Evolutionary conservation across 495 filamentous ascomycete genomes (phyloP), one percentile per base, ranked within the genome.

Genomic region (Pseudotulostoma volvatum): DNA sequence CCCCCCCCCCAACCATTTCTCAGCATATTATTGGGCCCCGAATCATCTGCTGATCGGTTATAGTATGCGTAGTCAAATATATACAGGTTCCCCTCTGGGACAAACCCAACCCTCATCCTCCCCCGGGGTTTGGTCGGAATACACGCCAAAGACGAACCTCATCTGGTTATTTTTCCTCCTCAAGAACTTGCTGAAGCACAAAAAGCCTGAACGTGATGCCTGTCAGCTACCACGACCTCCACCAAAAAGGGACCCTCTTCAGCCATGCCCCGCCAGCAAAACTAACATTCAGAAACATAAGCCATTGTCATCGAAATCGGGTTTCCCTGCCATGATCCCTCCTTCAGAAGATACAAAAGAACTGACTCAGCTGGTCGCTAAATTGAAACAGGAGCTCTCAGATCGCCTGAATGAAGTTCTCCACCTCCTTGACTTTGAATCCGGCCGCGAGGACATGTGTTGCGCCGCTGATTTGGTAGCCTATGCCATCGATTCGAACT

Each of bases 101-200:
- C 55, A 48, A 8, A 55, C 54, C 32, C 56, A 59, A 30, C 33
- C 37, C 3, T 50, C 52, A 0, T 42, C 52, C 30, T 50, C 63
- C 8, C 51, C 58, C 1, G 60, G 57, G 0, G 60, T 64, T 18
- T 71, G 67, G 66, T 47, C 52, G 0, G 55, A 62, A 33, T 68
- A 65, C 42, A 53, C 56, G 1, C 67, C 67, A 3, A 49, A 53
- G 25, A 70, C 66, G 1, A 71, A 71, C 34, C 45, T 67, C 2
- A 48, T 70, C 4, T 71, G 67, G 67, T 53, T 71, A n/a, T 50
- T 61, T 2, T 67, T 69, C 39, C 50, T 71, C 2, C 57, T 71
- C 18, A 57, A 57, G 17, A 60, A 52, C n/a, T 51, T 71, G 0
- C 38, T 70, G 38, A 61, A 62, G 42, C 63, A 63, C 31, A 44